Conservation (phyloP, 176 grass and related monocot species). For the Bonia amplexicaulis region DNA sequence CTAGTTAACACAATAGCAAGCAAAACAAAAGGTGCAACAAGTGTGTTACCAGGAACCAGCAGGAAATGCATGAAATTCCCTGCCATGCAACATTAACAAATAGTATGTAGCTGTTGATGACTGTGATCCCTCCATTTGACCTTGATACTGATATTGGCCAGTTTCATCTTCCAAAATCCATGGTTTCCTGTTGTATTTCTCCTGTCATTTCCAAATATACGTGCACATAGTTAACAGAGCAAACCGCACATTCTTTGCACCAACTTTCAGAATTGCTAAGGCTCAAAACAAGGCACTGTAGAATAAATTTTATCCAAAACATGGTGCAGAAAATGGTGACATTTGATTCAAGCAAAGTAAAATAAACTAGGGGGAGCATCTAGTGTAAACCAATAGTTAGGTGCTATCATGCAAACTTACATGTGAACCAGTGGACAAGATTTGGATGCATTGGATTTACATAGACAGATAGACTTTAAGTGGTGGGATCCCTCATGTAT, state of each 20-base stretch:
- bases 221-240: constrained; percentile 1
- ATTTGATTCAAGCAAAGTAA: neutral
- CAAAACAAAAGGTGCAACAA: constrained; percentile 15
- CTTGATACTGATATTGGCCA: constrained; percentile 94
- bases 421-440: neutral
- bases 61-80: constrained; percentile 86
- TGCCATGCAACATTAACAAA: constrained; percentile 89
- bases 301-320: neutral
- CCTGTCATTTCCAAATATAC: constrained; percentile 42
- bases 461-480: neutral
- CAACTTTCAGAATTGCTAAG: neutral
- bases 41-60: constrained; percentile 84
- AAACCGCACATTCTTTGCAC: neutral
- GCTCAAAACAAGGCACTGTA: neutral
- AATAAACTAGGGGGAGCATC: neutral
- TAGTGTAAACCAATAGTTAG: neutral
- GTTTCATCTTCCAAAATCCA: constrained; percentile 99
- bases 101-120: constrained; percentile 94
- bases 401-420: neutral
- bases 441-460: neutral
- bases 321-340: neutral
- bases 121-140: constrained; percentile 84
- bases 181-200: constrained; percentile 84
- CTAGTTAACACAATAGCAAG: neutral
- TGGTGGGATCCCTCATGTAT: neutral